Base-by-base conservation (phyloP, 78 protist species). In the Polysphondylium violaceum region DNA sequence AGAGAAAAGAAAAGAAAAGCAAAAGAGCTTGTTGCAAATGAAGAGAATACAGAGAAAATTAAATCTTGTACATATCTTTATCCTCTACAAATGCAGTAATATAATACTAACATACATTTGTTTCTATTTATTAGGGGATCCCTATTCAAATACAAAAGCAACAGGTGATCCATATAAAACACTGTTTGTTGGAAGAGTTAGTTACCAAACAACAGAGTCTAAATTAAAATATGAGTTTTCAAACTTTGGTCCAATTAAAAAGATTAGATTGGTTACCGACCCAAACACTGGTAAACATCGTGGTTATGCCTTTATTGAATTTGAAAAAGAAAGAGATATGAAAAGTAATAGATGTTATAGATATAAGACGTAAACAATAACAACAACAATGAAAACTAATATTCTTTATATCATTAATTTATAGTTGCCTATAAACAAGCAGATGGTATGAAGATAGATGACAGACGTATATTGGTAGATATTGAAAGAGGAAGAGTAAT, bases 401-500 rank as follows among this genome's bases (percentile, higher is more conserved):
- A 40, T 79, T 53, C 6, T 73, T 29, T 25, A 0, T 14, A 56
- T 16, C 29, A 44, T 27, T 6, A 16, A 4, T 33, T 1, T 23
- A 23, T 86, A 94, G 87, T 50, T 21, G 97, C 97, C 8, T 87
- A 94, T 87, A 93, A 92, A 71, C 55, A 83, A n/a, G 95, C 91
- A 1, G 96, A 95, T 67, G 95, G 96, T 19, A 38, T 38, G 72
- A 96, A 86, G 56, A 73, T 93, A 64, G 97, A 96, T 38, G 97
- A 94, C 19, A 76, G 87, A 23, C 81, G 97, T 14, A 75, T 96
- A 12, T 71, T 96, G 12, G 98, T 96, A 8, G 98, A 97, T 53
- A 93, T 97, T 61, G 98, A 97, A 86, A 94, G 98, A 41, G 97
- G 97, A 6, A 93, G 98, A 40, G 96, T 97, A 3, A 97, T 96